These are phyloP conservation scores for Globisporangium recalcitrans DNA, from an alignment of 352 stramenopile species.

Conservation along the genomic window DNA sequence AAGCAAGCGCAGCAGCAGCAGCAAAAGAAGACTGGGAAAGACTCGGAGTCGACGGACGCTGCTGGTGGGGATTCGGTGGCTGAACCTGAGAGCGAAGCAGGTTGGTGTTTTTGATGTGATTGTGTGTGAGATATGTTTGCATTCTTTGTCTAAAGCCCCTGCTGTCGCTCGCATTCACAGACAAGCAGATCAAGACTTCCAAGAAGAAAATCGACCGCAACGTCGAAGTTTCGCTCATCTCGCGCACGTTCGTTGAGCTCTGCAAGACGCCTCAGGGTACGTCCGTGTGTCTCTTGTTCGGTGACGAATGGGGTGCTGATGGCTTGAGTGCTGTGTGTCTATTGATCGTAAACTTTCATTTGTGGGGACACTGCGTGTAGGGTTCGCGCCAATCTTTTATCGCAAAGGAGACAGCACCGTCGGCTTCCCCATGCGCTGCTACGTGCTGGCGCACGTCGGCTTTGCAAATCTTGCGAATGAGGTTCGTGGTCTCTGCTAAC, in stretches of 20 bases:
- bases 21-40: slow-evolving; percentile 12
- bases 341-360: no score
- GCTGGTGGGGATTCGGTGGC: background rate
- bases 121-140: background rate
- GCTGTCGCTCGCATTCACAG: slow-evolving; percentile 11
- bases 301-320: background rate
- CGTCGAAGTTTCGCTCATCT: slow-evolving; percentile 29
- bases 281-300: background rate
- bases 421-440: slow-evolving; percentile 28
- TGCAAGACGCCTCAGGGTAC: slow-evolving; percentile 24
- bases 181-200: slow-evolving; percentile 27
- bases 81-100: slow-evolving; percentile 34
- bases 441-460: slow-evolving; percentile 46
- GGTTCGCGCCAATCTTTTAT: slow-evolving; percentile 43
- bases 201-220: slow-evolving; percentile 25
- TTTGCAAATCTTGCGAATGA: slow-evolving; percentile 46
- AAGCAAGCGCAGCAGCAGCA: slow-evolving; percentile 7
- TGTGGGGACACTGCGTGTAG: slow-evolving; percentile 9
- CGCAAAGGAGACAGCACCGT: slow-evolving; percentile 32
- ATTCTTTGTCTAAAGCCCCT: no score
- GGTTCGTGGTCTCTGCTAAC: slow-evolving; percentile 17
- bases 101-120: slow-evolving; percentile 15
- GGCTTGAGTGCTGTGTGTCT: no score
- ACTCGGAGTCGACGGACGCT: background rate
- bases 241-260: slow-evolving; percentile 33